Conservation (phyloP, 2,329 filamentous ascomycete genomes). For the Tolypocladium capitatum region DNA sequence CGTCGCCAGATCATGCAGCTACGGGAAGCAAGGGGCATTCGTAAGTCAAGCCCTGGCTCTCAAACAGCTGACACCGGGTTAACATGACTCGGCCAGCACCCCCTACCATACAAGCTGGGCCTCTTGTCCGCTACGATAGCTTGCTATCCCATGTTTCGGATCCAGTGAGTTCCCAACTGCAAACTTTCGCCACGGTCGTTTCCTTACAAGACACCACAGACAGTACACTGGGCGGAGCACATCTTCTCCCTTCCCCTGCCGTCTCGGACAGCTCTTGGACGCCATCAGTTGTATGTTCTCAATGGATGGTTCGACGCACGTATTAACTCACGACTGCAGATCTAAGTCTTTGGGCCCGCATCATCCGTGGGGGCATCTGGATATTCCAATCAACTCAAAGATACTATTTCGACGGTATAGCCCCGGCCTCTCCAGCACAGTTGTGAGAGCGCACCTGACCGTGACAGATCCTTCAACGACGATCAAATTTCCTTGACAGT, state of each 20-base stretch:
- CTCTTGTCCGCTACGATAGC: constrained; percentile 19
- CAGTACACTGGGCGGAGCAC: constrained; percentile 45
- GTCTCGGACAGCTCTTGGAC: constrained; percentile 34
- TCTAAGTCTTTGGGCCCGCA: constrained; percentile 34
- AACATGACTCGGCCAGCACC: constrained; percentile 8
- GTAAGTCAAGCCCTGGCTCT: constrained; percentile 18
- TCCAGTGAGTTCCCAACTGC: constrained; percentile 9
- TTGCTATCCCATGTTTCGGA: constrained; percentile 9
- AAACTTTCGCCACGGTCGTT: not conserved
- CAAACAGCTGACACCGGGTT: not conserved
- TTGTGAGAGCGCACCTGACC: constrained; percentile 3
- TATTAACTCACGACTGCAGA: constrained; percentile 12
- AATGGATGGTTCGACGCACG: not conserved
- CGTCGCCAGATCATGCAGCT: constrained; percentile 36
- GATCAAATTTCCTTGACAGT: constrained; percentile 40
- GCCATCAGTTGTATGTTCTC: constrained; percentile 12
- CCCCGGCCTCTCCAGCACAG: no score
- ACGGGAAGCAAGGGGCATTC: constrained; percentile 38
- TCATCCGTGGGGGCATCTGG: constrained; percentile 27
- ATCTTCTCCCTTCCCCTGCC: constrained; percentile 44
- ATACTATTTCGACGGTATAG: constrained; percentile 41
- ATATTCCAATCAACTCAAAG: constrained; percentile 32
- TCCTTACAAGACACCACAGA: constrained; percentile 19
- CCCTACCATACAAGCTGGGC: constrained; percentile 20
- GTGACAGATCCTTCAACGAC: constrained; percentile 37